Base-by-base conservation (phyloP, 2,329 filamentous ascomycete species). In the Huntiella moniliformis region DNA sequence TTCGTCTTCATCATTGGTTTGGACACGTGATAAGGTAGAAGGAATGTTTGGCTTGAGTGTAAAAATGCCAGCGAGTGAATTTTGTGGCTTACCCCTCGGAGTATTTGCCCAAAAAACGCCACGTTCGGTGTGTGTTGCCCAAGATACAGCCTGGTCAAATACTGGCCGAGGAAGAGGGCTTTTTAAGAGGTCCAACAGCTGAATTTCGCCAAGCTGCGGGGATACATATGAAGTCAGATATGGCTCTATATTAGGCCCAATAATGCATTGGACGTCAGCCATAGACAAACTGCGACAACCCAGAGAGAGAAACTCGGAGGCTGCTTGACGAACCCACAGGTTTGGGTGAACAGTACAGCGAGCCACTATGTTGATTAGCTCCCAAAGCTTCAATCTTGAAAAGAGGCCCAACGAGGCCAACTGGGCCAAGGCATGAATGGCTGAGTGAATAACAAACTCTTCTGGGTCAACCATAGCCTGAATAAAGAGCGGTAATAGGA, bases 341-440 rank as follows among this genome's bases (percentile, higher is more conserved):
- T 94, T 96, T 0, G 91, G 91, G 57, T 98, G 91, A 67, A 94
- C 79, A 10, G 87, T 79, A 55, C 96, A 94, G 3, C 86, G 76
- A 5, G 74, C 79, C 11, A 88, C 74, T 35, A 88, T 77, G 51
- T 92, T 80, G 16, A 93, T 75, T 35, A 98, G 66, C 57, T 95
- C 86, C 79, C 86, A 94, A 1, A 78, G 79, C 50, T 83, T 88
- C 4, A 78, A 71, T 55, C 85, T 74, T 44, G 92, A 88, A 40
- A 98, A 74, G 0, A 98, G 67, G 0, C 91, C 92, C 15, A 98
- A 68, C 45, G 82, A 79, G 6, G 88, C 86, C 66, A 98, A 83
- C 50, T 83, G 80, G 2, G 86, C 84, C 41, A 98, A 68, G 0
- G 88, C 91, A 53, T 91, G 77, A 28, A 98, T 67, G 1, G 88